A percentile compares a stretch with the other conserved stretches of the same genome.
phyloP scores from a whole-genome alignment of 805 yeast genomes.

The Kodamaea laetipori region DNA sequence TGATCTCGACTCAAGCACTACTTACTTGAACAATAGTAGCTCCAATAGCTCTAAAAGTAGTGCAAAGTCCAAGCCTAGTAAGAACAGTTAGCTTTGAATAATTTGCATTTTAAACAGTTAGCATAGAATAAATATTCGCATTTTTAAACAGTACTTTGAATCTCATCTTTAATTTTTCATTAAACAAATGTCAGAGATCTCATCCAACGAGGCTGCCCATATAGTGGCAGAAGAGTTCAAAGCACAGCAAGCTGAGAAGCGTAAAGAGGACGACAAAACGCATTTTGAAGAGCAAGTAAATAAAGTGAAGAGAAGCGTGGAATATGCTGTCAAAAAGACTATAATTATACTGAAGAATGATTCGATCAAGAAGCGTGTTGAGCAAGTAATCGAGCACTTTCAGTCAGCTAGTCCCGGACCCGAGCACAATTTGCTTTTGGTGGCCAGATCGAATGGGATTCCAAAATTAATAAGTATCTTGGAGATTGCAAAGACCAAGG shows the following conservation, averaged over 20 bases:
- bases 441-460: constrained; percentile 21
- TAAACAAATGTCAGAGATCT: constrained; percentile 9
- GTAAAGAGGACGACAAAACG: constrained; percentile 1
- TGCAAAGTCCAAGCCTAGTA: constrained; percentile 1
- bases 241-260: background rate
- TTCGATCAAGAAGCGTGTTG: constrained; percentile 19
- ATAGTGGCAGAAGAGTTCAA: constrained; percentile 8
- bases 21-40: constrained; percentile 8
- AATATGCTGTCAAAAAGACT: background rate
- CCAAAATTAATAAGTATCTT: constrained; percentile 23
- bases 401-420: background rate
- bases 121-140: background rate
- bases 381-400: constrained; percentile 13
- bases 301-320: constrained; percentile 4
- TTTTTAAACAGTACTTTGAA: background rate
- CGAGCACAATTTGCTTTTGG: constrained; percentile 18
- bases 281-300: background rate
- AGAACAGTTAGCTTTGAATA: constrained; percentile 11
- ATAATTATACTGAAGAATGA: constrained; percentile 20
- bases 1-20: constrained; percentile 17
- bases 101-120: too few species aligned
- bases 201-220: constrained; percentile 9
- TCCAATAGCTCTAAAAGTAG: constrained; percentile 14
- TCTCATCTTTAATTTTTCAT: background rate
- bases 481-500: constrained; percentile 23